Evolutionary conservation across 108 stramenopile genomes (phyloP), one percentile per base, ranked within the genome.

Genomic region (Pseudonitzschia multistriata): DNA sequence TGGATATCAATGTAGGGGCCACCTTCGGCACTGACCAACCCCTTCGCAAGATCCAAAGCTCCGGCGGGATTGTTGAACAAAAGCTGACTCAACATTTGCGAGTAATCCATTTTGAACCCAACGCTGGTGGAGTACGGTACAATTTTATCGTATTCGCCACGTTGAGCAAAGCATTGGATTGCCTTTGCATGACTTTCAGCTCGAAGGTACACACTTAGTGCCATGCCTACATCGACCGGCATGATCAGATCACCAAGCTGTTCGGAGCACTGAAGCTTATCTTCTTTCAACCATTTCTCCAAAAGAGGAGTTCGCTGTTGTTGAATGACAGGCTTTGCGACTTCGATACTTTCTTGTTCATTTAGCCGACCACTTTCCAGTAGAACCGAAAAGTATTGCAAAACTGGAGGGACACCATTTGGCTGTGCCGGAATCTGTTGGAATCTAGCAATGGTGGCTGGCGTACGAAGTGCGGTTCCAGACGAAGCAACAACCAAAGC

Each of bases 221-320:
- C 99, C 96, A 99, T 96, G 63, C 94, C 97, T 27, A 81, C 87
- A 76, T 99, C 98, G 47, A 83, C 79, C 28, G 89, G 88, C 84
- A 96, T 92, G 62, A 99, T 93, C 49, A 99, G 81, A 80, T 99
- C 99, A 50, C 99, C 99, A 36, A 99, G 90, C 22, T 80, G 68
- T 78, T 98, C 98, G 24, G 96, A 96, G 63, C 91, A 91, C 68
- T 90, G 85, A 34, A 98, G 79, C 85, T 97, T 95, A 73, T 98
- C 95, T 70, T 99, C 99, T 70, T 93, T 97, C 65, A 99, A 86
- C 99, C 99, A 99, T 75, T 98, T 99, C 87, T 99, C 98, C 81
- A 99, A 84, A 40, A 99, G 86, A 70, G 95, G 94, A 5, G 91
- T 83, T 37, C 98, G 89, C 45, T 93, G 90, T 89, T 99, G 98